phyloP scores from a whole-genome alignment of 371 early-diverging fungal species.

The Lichtheimia ornata region DNA sequence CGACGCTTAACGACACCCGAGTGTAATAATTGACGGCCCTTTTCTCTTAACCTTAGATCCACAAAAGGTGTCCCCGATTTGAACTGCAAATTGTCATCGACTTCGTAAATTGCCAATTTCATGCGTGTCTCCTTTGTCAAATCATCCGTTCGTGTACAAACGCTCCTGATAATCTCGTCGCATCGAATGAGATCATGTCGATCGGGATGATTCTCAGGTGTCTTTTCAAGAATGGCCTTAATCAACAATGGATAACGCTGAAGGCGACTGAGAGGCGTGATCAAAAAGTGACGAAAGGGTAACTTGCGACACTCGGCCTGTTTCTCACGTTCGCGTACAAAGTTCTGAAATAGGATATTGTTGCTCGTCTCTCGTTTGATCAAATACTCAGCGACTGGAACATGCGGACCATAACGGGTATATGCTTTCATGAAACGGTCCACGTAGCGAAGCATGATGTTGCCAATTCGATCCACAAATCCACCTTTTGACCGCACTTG shows the following conservation, averaged over 20 bases:
- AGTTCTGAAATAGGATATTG: constrained; percentile 72
- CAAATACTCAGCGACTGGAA: constrained; percentile 77
- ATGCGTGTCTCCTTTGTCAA: constrained; percentile 23
- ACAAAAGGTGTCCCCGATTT: constrained; percentile 28
- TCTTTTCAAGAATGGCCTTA: constrained; percentile 79
- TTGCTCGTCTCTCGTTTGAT: constrained; percentile 72
- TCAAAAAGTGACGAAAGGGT: constrained; percentile 54
- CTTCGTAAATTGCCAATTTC: constrained; percentile 28
- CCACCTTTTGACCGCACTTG: constrained; percentile 51
- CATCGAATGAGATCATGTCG: constrained; percentile 57
- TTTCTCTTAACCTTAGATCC: constrained; percentile 69
- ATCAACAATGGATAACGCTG: constrained; percentile 88
- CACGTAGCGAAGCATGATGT: constrained; percentile 76
- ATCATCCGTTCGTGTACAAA: constrained; percentile 56
- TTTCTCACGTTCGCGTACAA: constrained; percentile 64
- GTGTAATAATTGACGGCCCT: constrained; percentile 68
- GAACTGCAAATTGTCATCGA: constrained; percentile 42
- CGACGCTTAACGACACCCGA: constrained; percentile 77
- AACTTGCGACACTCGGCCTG: constrained; percentile 66
- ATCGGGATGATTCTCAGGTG: constrained; percentile 77
- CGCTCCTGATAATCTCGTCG: constrained; percentile 61
- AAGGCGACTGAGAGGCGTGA: constrained; percentile 79
- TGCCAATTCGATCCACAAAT: constrained; percentile 81
- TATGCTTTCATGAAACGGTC: constrained; percentile 71
- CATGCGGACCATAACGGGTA: constrained; percentile 84